Evolutionary conservation across 2,329 filamentous ascomycete species (phyloP), one percentile per base, ranked within the genome.

Genomic region (Xylariales sp.): DNA sequence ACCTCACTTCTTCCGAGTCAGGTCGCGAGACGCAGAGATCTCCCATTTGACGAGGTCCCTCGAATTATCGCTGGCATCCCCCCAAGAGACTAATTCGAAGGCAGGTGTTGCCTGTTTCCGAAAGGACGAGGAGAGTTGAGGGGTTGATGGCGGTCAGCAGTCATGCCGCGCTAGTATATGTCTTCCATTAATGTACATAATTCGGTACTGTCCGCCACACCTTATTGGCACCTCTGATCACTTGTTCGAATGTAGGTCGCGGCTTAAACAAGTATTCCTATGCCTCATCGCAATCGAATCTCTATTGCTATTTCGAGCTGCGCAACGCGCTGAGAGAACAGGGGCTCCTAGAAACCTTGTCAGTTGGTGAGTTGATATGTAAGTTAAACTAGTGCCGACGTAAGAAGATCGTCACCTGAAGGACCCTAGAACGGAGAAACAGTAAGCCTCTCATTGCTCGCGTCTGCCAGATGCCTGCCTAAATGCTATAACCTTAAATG

Each of bases 361-460:
- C 45, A 62, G 56, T 39, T 50, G 39, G 28, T 58, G 52, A 50
- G 39, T 30, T 41, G 36, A 43, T 50, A 43, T 54, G 41, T 58
- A 28, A 58, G 41, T 50, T 30, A 46, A 48, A 55, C 50, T 60
- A 18, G 48, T 28, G 30, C 34, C 28, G 18, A 61, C 28, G 18
- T 18, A 43, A 56, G 36, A 54, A 39, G 45, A 54, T 54, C 46
- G n/a, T 46, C 50, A 57, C 56, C 52, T 59, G 23, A 53, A 60
- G 46, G 18, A 41, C 54, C 28, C 23, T 23, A 7, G 14, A 43
- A 32, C 36, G 6, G 18, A 14, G 28, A 64, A 67, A 64, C 52
- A 64, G 68, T 69, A 67, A 69, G 68, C 61, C 34, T 36, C 34
- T 45, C 30, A 46, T 18, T 62, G 59, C 55, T 54, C 23, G 39